Conservation (phyloP, 2,329 filamentous ascomycete genomes). For the Aspergillus ruber region DNA sequence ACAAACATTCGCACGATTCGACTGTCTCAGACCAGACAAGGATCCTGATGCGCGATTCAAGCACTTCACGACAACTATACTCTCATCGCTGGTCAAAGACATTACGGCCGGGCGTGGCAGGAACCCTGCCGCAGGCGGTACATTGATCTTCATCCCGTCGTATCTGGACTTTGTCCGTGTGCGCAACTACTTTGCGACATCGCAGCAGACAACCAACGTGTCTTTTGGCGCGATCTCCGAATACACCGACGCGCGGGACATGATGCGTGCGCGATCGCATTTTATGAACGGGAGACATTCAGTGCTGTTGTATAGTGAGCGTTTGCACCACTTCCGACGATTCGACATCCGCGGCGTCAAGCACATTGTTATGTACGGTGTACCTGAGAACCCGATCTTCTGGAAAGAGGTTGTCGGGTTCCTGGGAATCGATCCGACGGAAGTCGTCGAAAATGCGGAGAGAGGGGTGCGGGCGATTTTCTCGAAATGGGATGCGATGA, state of each 20-base stretch:
- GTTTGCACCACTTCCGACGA: conserved; percentile 94
- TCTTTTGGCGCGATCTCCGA: conserved; percentile 82
- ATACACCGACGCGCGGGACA: conserved; percentile 72
- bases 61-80: conserved; percentile 76
- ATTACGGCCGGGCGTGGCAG: conserved; percentile 28
- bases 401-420: conserved; percentile 39
- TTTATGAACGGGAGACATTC: conserved; percentile 78
- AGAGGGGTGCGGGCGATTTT: conserved; percentile 59
- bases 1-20: conserved; percentile 87
- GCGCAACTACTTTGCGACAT: conserved; percentile 82
- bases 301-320: conserved; percentile 83
- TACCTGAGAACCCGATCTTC: conserved; percentile 73
- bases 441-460: conserved; percentile 53
- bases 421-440: conserved; percentile 32
- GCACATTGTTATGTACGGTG: conserved; percentile 77
- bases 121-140: conserved; percentile 53
- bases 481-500: conserved; percentile 82
- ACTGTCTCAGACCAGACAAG: conserved; percentile 59
- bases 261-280: conserved; percentile 76
- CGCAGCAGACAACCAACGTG: conserved; percentile 49
- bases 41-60: conserved; percentile 88
- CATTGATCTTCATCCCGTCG: conserved; percentile 81
- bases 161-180: conserved; percentile 94
- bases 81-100: conserved; percentile 67
- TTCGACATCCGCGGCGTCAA: conserved; percentile 75